Conservation (phyloP, 495 filamentous ascomycete species). For the Aspergillus baeticus region DNA sequence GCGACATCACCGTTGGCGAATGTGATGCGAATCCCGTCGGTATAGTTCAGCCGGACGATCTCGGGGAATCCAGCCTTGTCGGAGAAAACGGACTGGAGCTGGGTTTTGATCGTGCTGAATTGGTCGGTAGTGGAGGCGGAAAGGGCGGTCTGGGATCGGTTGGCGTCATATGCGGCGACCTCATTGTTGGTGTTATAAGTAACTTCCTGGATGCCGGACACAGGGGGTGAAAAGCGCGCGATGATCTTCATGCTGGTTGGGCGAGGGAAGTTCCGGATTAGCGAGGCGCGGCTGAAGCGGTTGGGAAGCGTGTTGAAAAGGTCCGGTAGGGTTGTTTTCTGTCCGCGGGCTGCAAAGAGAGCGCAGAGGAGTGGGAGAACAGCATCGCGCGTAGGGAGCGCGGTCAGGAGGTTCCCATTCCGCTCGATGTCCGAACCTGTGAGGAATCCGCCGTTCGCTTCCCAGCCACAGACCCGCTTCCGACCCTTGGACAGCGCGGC, state of each 20-base stretch:
- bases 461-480: slow-evolving; percentile 24
- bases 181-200: neutral
- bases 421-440: slow-evolving; percentile 26
- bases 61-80: slow-evolving; percentile 19
- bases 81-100: slow-evolving; percentile 24
- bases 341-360: slow-evolving; percentile 17
- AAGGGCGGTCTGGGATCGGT: neutral
- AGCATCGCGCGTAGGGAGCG: slow-evolving; percentile 29
- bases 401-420: slow-evolving; percentile 18
- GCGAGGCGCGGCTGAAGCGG: slow-evolving; percentile 21
- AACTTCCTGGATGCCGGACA: slow-evolving; percentile 12
- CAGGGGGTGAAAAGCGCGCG: slow-evolving; percentile 19
- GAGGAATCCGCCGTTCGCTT: slow-evolving; percentile 31
- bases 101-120: slow-evolving; percentile 12
- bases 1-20: slow-evolving; percentile 29
- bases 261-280: slow-evolving; percentile 30
- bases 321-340: slow-evolving; percentile 11
- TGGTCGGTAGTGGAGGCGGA: neutral
- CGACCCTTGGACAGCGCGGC: slow-evolving; percentile 18
- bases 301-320: slow-evolving; percentile 21
- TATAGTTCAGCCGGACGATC: slow-evolving; percentile 23
- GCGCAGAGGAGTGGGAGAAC: slow-evolving; percentile 22
- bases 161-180: too few relatives aligned
- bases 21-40: slow-evolving; percentile 25
- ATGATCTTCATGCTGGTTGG: slow-evolving; percentile 27